Evolutionary conservation across 352 stramenopile genomes (phyloP).

Genomic region (Pythium pyrilobum): DNA sequence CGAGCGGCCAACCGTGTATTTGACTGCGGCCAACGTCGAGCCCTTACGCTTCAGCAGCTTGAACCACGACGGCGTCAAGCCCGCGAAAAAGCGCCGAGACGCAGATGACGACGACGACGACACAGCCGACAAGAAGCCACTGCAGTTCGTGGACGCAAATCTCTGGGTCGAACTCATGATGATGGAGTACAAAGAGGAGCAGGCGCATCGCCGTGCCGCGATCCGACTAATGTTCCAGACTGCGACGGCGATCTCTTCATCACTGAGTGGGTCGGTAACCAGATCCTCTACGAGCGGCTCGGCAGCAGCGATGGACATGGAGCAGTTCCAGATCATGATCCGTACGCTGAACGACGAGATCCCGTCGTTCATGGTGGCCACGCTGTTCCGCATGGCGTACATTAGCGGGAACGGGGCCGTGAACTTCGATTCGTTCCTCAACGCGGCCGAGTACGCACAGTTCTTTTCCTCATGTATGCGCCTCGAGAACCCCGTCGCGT

Average conservation of each 20-base stretch:
- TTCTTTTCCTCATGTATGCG: conserved; percentile 89
- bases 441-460: conserved; percentile 70
- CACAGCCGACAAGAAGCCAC: neutral
- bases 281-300: neutral
- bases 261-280: neutral
- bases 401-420: conserved; percentile 66
- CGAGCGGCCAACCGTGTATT: conserved; percentile 40
- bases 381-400: conserved; percentile 62
- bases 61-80: too few relatives aligned
- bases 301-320: conserved; percentile 79
- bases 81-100: too few relatives aligned
- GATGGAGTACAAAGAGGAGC: conserved; percentile 90
- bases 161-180: conserved; percentile 86
- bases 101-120: conserved; percentile 13
- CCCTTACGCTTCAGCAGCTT: too few relatives aligned
- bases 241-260: conserved; percentile 36
- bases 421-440: conserved; percentile 86
- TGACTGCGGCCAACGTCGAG: conserved; percentile 23
- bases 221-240: conserved; percentile 93
- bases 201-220: conserved; percentile 83
- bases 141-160: conserved; percentile 69
- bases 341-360: conserved; percentile 76
- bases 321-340: conserved; percentile 88
- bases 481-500: conserved; percentile 50
- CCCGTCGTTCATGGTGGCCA: conserved; percentile 51